Evolutionary conservation across 345 rosid species (phyloP).

Genomic region (Brassica rapa): DNA sequence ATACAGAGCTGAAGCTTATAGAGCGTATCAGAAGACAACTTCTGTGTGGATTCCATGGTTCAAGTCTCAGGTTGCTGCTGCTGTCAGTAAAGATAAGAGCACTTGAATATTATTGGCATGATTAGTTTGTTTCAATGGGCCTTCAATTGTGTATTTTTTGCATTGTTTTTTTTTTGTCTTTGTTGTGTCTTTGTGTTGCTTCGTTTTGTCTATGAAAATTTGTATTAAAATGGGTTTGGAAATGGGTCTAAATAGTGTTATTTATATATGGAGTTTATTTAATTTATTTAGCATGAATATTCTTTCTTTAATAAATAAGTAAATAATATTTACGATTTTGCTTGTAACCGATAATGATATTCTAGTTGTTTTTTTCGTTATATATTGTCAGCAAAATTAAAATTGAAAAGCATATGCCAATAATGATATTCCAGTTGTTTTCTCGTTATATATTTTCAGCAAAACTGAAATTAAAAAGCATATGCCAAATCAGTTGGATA

Average conservation of each 20-base stretch:
- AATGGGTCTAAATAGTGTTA: not conserved
- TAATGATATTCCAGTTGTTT: not conserved
- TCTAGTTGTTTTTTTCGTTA: not conserved
- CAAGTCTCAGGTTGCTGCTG: conserved; percentile 45
- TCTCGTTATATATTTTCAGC: not conserved
- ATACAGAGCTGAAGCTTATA: conserved; percentile 80
- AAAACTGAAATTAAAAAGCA: conserved; percentile 1
- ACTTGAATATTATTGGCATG: conserved; percentile 39
- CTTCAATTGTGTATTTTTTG: conserved; percentile 23
- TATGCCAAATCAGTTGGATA: conserved; percentile 32
- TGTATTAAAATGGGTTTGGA: not conserved
- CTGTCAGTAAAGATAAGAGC: conserved; percentile 50
- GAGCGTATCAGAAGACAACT: conserved; percentile 83
- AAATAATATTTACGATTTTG: not conserved
- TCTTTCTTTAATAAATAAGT: not conserved
- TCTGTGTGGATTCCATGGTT: conserved; percentile 97
- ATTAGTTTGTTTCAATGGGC: conserved; percentile 21
- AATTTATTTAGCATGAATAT: not conserved
- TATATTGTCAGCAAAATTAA: not conserved
- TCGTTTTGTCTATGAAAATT: conserved; percentile 26
- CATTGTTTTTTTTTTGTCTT: conserved; percentile 7
- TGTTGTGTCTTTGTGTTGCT: conserved; percentile 24
- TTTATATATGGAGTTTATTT: not conserved
- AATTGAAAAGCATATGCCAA: conserved; percentile 31
- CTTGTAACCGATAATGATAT: not conserved